A percentile compares a stretch with the other conserved stretches of the same genome.
Conservation (phyloP, 495 filamentous ascomycete species). For the Podospora tetraspora region DNA sequence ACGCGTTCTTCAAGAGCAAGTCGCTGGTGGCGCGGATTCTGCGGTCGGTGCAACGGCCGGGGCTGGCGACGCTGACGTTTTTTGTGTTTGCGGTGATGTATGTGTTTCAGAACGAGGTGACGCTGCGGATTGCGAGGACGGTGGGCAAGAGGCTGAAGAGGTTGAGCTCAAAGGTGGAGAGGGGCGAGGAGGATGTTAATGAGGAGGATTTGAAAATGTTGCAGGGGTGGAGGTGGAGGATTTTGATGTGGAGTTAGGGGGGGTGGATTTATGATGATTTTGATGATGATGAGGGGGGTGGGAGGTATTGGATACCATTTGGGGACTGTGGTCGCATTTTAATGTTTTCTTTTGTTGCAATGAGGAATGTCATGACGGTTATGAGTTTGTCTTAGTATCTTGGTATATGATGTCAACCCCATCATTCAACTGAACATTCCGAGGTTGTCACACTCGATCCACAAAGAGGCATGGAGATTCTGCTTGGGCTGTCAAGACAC, state of each 20-base stretch:
- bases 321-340: not conserved
- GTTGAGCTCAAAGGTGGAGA: conserved; percentile 38
- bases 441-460: not conserved
- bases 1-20: conserved; percentile 42
- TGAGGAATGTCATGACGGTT: not conserved
- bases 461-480: not conserved
- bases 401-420: not conserved
- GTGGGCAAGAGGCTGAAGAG: conserved; percentile 37
- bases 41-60: conserved; percentile 31
- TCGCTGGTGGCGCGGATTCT: conserved; percentile 39
- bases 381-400: not conserved
- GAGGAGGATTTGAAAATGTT: conserved; percentile 40
- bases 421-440: not conserved
- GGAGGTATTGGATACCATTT: not conserved
- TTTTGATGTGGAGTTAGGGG: conserved; percentile 35
- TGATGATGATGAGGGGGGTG: not conserved
- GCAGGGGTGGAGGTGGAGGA: conserved; percentile 43
- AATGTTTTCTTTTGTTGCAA: not conserved
- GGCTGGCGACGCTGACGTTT: conserved; percentile 40
- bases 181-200: conserved; percentile 33
- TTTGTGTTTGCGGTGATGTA: conserved; percentile 45
- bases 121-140: conserved; percentile 38
- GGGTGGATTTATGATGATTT: not conserved
- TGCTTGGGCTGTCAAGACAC: too few species aligned
- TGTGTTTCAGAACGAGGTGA: conserved; percentile 45